Conservation (phyloP, 1,284 basidiomycete species). For the Phellopilus nigrolimitatus region DNA sequence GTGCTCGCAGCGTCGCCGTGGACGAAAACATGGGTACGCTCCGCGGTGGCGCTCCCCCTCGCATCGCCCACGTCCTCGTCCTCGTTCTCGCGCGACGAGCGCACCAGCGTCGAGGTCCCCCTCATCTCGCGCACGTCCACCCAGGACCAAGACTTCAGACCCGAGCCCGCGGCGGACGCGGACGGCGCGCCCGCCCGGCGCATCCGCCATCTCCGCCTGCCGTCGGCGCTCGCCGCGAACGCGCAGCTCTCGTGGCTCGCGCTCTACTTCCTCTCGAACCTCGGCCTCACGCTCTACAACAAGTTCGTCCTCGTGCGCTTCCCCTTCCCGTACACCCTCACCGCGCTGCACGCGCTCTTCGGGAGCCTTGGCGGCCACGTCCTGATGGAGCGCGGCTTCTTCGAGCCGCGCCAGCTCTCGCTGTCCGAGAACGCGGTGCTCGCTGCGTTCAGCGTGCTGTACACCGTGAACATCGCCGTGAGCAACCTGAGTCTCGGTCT, state of each 20-base stretch:
- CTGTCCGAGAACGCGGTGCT: constrained; percentile 32
- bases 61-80: no score
- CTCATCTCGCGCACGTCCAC: no score
- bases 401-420: constrained; percentile 56
- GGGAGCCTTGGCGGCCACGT: constrained; percentile 77
- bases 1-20: constrained; percentile 5
- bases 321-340: constrained; percentile 90
- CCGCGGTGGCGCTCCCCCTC: not conserved
- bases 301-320: constrained; percentile 85
- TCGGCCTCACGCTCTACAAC: constrained; percentile 88
- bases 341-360: constrained; percentile 82
- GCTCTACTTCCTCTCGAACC: constrained; percentile 86
- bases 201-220: not conserved
- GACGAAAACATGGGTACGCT: no score
- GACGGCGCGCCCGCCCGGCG: not conserved
- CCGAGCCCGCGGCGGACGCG: constrained; percentile 4
- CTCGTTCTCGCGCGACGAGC: constrained; percentile 1
- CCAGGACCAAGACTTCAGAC: no score
- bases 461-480: constrained; percentile 89
- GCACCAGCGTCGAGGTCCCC: constrained; percentile 6
- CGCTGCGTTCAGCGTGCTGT: constrained; percentile 77
- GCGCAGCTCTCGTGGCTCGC: constrained; percentile 53
- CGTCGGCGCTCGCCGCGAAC: not conserved
- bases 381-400: constrained; percentile 56
- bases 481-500: constrained; percentile 86